Conservation (phyloP, 2,329 filamentous ascomycete genomes). For the Penicillium brevicompactum region DNA sequence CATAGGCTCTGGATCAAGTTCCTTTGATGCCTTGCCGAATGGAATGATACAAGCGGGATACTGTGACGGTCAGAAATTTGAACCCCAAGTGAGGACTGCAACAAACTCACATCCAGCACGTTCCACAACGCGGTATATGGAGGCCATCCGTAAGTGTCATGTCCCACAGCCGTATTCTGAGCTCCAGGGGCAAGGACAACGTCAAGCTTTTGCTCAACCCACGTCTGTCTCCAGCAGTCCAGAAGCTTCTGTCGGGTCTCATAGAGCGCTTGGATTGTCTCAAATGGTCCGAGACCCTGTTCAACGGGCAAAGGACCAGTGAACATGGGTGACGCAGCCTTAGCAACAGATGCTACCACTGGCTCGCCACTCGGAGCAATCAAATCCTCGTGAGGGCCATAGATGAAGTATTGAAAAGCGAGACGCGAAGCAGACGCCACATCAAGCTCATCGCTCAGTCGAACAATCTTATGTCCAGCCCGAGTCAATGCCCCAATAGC, state of each 20-base stretch:
- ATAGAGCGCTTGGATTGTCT: constrained; percentile 48
- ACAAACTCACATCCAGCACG: constrained; percentile 51
- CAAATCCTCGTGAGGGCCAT: constrained; percentile 27
- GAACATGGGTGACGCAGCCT: constrained; percentile 22
- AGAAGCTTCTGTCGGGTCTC: constrained; percentile 37
- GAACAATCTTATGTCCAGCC: constrained; percentile 51
- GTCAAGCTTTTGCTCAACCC: constrained; percentile 51
- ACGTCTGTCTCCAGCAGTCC: constrained; percentile 46
- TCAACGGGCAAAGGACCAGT: constrained; percentile 33
- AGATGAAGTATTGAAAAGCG: constrained; percentile 45
- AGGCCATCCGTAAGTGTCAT: constrained; percentile 47
- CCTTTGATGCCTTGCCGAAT: constrained; percentile 45
- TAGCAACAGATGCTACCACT: constrained; percentile 43
- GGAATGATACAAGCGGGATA: constrained; percentile 56
- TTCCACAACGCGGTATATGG: constrained; percentile 56
- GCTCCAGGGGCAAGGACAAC: constrained; percentile 53
- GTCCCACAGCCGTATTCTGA: constrained; percentile 53
- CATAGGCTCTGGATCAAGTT: constrained; percentile 38
- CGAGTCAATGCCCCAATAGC: constrained; percentile 43
- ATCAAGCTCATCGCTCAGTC: constrained; percentile 27
- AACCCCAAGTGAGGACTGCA: background rate
- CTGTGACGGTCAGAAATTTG: constrained; percentile 25
- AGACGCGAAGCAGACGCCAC: constrained; percentile 37
- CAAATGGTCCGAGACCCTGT: constrained; percentile 31
- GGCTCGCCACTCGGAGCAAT: constrained; percentile 48